Percentiles rank a stretch among this genome's conserved stretches.
Conservation (phyloP, 2,329 filamentous ascomycete genomes). For the Fusarium pilosicola region DNA sequence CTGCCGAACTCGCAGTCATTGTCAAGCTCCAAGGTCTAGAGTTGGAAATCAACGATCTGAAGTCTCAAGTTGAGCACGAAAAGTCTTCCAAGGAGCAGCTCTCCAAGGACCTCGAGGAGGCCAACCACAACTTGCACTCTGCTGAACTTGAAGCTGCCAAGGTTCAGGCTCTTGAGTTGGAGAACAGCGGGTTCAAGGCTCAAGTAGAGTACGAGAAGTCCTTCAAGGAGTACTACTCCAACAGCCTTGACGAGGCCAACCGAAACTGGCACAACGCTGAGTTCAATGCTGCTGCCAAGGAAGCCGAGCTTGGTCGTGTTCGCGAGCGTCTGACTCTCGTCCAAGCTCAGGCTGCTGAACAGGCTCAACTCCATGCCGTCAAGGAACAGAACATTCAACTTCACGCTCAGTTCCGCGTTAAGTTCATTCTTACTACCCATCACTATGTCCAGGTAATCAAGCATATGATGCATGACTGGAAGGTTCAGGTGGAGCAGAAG, state of each 20-base stretch:
- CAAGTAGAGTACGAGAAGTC: background rate
- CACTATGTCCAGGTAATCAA: background rate
- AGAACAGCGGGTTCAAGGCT: background rate
- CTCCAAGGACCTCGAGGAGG: accelerated
- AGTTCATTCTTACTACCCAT: background rate
- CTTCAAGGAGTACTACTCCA: background rate
- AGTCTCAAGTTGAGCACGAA: accelerated
- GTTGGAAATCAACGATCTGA: background rate
- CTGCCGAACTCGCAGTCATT: background rate
- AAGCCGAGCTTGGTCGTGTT: background rate
- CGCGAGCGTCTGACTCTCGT: background rate
- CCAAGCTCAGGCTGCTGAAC: background rate
- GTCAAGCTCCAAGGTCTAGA: background rate
- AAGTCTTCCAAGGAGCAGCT: background rate
- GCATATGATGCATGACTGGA: background rate
- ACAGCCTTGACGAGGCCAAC: background rate
- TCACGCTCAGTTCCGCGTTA: background rate
- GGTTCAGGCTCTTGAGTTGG: background rate
- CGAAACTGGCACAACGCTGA: background rate
- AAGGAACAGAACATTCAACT: background rate
- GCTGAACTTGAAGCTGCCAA: background rate
- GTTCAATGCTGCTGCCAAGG: background rate
- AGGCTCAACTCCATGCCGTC: background rate
- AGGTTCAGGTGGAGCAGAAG: background rate
- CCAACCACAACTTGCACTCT: background rate